A percentile compares a stretch with the other conserved stretches of the same genome.
Evolutionary conservation across 495 filamentous ascomycete genomes (phyloP).

Genomic region (Tuber melanosporum): DNA sequence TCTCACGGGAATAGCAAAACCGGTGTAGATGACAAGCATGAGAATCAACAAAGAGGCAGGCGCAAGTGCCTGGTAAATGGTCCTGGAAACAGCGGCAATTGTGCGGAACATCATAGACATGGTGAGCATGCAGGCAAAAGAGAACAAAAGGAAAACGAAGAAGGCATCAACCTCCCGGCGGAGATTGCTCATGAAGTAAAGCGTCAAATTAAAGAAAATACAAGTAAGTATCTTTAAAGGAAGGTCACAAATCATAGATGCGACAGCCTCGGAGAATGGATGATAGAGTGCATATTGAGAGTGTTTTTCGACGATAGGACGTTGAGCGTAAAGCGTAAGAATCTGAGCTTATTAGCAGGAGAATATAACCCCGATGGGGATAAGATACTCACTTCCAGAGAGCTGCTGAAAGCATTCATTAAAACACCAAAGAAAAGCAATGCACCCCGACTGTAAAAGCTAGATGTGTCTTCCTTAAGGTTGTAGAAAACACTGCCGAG

Average conservation of each 20-base stretch:
- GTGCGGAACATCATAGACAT: slow-evolving; percentile 81
- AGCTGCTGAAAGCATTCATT: slow-evolving; percentile 74
- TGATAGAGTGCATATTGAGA: slow-evolving; percentile 85
- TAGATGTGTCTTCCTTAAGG: slow-evolving; percentile 53
- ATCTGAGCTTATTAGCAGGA: slow-evolving; percentile 47
- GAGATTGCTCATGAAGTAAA: slow-evolving; percentile 85
- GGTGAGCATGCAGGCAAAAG: slow-evolving; percentile 57
- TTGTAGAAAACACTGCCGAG: slow-evolving; percentile 79
- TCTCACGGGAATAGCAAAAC: slow-evolving; percentile 71
- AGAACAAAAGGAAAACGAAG: slow-evolving; percentile 71
- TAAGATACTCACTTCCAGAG: slow-evolving; percentile 56
- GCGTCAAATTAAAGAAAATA: slow-evolving; percentile 57
- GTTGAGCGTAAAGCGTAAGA: slow-evolving; percentile 75
- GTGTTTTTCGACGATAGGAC: slow-evolving; percentile 90
- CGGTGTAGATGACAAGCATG: slow-evolving; percentile 77
- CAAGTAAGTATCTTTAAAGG: slow-evolving; percentile 53
- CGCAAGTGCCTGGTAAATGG: slow-evolving; percentile 75
- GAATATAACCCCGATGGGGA: slow-evolving; percentile 3
- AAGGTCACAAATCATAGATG: slow-evolving; percentile 74
- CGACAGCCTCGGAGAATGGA: slow-evolving; percentile 76
- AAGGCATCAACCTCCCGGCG: slow-evolving; percentile 71
- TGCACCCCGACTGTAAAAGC: slow-evolving; percentile 73
- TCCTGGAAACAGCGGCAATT: slow-evolving; percentile 71
- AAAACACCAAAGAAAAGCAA: slow-evolving; percentile 84
- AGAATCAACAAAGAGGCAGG: slow-evolving; percentile 78